phyloP scores from a whole-genome alignment of 2,329 filamentous ascomycete species.

The Aspergillus sp. region DNA sequence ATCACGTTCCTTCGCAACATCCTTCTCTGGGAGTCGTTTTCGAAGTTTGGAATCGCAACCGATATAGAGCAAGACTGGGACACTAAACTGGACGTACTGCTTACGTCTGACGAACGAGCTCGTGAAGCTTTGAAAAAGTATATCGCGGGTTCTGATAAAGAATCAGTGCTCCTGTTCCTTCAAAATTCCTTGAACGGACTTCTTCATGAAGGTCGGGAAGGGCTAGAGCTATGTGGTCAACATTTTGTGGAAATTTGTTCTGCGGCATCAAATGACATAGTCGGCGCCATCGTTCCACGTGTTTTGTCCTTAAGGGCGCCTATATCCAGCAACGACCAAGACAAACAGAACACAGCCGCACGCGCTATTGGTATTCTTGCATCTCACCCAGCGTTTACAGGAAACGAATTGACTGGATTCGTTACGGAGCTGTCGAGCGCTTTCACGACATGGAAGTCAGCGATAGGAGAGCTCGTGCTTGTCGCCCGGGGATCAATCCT shows the following conservation, averaged over 20 bases:
- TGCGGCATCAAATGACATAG: constrained; percentile 46
- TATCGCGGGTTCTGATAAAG: constrained; percentile 26
- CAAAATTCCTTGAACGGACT: constrained; percentile 41
- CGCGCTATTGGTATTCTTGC: constrained; percentile 69
- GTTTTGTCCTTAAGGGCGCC: constrained; percentile 51
- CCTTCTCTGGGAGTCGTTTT: constrained; percentile 52
- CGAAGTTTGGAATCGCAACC: constrained; percentile 36
- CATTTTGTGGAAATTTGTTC: constrained; percentile 51
- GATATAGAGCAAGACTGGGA: constrained; percentile 77
- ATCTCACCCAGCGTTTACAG: constrained; percentile 50
- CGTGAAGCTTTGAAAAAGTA: constrained; percentile 47
- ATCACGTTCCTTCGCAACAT: constrained; percentile 62
- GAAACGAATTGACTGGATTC: constrained; percentile 36
- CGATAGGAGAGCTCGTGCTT: constrained; percentile 54
- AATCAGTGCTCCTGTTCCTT: constrained; percentile 37
- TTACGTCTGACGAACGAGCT: constrained; percentile 62
- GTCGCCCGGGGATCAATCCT: constrained; percentile 56
- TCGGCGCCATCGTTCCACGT: constrained; percentile 46
- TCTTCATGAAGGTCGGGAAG: constrained; percentile 31
- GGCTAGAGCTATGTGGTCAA: constrained; percentile 40
- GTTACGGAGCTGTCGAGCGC: constrained; percentile 44
- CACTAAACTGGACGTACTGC: constrained; percentile 63
- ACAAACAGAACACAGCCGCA: constrained; percentile 60
- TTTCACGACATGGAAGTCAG: constrained; percentile 48
- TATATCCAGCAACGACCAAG: constrained; percentile 64